Percentiles rank a stretch among this genome's conserved stretches.
Evolutionary conservation across 371 early-diverging fungal species (phyloP).

Genomic region (Mucor lusitanicus): DNA sequence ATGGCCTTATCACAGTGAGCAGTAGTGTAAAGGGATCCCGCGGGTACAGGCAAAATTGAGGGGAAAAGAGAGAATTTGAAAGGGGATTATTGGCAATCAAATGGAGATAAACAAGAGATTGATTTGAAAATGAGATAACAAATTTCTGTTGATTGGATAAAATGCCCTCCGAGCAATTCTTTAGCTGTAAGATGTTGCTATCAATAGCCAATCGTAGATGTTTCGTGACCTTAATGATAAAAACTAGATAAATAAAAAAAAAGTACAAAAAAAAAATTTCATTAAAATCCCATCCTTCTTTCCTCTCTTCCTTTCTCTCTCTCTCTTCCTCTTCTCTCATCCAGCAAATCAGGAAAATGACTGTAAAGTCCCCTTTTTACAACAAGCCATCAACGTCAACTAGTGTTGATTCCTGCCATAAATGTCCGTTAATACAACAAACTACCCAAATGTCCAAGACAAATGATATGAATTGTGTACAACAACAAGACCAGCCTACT

Average conservation of each 20-base stretch:
- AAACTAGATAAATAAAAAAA: slow-evolving; percentile 1
- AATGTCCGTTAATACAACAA: slow-evolving; percentile 42
- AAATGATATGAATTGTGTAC: slow-evolving; percentile 9
- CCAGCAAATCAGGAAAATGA: slow-evolving; percentile 25
- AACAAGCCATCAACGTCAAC: slow-evolving; percentile 57
- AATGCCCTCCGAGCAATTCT: slow-evolving; percentile 13
- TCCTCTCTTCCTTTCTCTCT: neutral
- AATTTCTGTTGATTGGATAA: slow-evolving; percentile 4
- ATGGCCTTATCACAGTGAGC: neutral
- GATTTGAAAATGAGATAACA: slow-evolving; percentile 13
- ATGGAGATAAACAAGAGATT: slow-evolving; percentile 5
- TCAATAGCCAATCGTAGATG: slow-evolving; percentile 15
- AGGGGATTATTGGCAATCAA: neutral
- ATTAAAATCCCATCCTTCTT: neutral
- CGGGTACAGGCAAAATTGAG: neutral
- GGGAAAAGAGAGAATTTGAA: neutral
- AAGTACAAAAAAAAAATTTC: neutral
- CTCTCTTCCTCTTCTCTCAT: neutral
- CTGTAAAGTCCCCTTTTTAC: slow-evolving; percentile 55
- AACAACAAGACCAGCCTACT: slow-evolving; percentile 40
- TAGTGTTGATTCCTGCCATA: slow-evolving; percentile 56
- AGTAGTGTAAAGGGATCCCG: neutral
- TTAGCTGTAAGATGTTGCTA: slow-evolving; percentile 1
- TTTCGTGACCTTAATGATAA: neutral
- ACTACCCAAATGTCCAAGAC: slow-evolving; percentile 13